Conservation (phyloP, 345 rosid genomes). For the Salix arbutifolia region DNA sequence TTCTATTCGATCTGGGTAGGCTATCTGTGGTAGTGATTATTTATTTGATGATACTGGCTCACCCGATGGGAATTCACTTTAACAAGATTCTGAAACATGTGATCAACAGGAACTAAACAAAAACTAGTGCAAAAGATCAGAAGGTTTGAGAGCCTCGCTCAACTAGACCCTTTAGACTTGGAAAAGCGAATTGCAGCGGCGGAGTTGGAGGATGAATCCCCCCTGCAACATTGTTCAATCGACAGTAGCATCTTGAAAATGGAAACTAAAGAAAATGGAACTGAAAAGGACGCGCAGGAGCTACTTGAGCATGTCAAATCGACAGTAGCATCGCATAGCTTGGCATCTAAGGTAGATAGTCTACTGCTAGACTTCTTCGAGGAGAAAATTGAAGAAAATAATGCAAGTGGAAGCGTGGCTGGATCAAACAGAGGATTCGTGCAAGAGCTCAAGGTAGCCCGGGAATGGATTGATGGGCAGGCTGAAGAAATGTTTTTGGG, state of each 20-base stretch:
- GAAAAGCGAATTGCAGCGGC: slow-evolving; percentile 47
- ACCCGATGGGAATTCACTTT: neutral
- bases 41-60: neutral
- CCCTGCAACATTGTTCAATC: neutral
- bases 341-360: slow-evolving; percentile 23
- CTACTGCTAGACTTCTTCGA: slow-evolving; percentile 46
- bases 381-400: slow-evolving; percentile 32
- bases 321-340: neutral
- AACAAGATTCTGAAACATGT: neutral
- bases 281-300: slow-evolving; percentile 1
- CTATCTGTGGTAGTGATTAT: neutral
- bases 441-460: slow-evolving; percentile 24
- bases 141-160: slow-evolving; percentile 38
- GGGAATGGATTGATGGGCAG: slow-evolving; percentile 55
- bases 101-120: slow-evolving; percentile 41
- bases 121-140: slow-evolving; percentile 34
- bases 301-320: slow-evolving; percentile 19
- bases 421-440: neutral
- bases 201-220: slow-evolving; percentile 27
- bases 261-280: slow-evolving; percentile 8
- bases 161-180: slow-evolving; percentile 53
- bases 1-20: neutral
- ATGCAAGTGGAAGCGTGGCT: neutral
- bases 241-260: neutral
- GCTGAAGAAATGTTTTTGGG: slow-evolving; percentile 41